phyloP scores from a whole-genome alignment of 2,329 filamentous ascomycete species.

The Esteya vermicola region DNA sequence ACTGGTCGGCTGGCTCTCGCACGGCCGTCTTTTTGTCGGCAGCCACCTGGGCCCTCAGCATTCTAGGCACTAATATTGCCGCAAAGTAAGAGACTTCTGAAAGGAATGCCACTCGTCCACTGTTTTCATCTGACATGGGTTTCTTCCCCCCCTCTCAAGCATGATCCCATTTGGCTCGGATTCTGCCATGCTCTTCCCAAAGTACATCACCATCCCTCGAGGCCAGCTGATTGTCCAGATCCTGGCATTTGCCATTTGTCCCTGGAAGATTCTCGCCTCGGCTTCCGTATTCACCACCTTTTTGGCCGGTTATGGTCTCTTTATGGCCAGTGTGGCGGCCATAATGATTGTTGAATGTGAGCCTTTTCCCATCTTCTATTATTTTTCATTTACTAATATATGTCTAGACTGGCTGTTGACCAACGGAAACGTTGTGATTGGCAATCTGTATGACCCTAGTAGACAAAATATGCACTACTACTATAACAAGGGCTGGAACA shows the following conservation, averaged over 20 bases:
- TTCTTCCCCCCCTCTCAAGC: not conserved
- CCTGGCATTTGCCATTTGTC: conserved; percentile 10
- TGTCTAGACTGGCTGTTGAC: conserved; percentile 21
- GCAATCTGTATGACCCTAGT: conserved; percentile 17
- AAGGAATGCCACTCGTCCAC: no score
- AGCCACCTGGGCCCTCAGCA: conserved; percentile 10
- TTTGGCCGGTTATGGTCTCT: conserved; percentile 11
- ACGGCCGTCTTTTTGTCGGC: conserved; percentile 11
- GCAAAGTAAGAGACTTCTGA: conserved; percentile 14
- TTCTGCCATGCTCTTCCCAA: conserved; percentile 19
- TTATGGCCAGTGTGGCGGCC: conserved; percentile 11
- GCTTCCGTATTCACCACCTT: conserved; percentile 12
- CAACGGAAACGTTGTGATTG: conserved; percentile 19
- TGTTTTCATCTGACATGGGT: not conserved
- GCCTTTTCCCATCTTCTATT: not conserved
- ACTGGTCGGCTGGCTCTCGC: conserved; percentile 8
- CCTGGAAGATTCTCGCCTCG: conserved; percentile 13
- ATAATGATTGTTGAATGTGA: conserved; percentile 11
- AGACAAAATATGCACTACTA: conserved; percentile 18
- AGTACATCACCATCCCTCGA: conserved; percentile 22
- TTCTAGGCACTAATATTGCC: conserved; percentile 12
- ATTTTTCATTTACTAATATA: not conserved
- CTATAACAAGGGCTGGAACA: conserved; percentile 18
- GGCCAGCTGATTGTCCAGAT: conserved; percentile 14
- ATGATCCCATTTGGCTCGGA: conserved; percentile 24